Evolutionary conservation across 1,284 basidiomycete species (phyloP).

Genomic region (Trametes sp.): DNA sequence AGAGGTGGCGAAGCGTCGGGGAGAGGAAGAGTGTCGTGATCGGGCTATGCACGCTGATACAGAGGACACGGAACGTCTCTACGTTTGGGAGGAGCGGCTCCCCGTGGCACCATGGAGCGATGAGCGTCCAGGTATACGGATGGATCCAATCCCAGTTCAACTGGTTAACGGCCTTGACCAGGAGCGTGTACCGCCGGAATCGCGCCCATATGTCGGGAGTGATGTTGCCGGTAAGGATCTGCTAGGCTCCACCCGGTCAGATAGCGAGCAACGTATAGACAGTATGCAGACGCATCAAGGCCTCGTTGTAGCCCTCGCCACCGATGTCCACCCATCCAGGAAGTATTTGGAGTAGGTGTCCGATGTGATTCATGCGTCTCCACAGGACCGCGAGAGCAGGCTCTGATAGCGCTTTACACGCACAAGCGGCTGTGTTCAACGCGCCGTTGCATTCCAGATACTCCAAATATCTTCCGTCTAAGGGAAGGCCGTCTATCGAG

Average conservation of each 20-base stretch:
- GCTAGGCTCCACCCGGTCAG: background rate
- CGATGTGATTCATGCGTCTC: background rate
- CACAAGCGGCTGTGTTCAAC: background rate
- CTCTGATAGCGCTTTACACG: background rate
- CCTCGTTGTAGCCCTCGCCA: background rate
- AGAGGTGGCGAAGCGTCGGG: background rate
- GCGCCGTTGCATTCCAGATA: background rate
- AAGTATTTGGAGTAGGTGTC: background rate
- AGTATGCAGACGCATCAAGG: background rate
- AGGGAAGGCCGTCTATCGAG: background rate
- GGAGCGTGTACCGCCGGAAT: background rate
- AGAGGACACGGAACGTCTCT: background rate
- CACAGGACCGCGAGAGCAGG: constrained; percentile 5
- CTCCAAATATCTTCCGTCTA: background rate
- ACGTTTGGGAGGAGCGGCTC: constrained; percentile 4
- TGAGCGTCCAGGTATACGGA: background rate
- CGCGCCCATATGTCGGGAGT: background rate
- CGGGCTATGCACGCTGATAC: background rate
- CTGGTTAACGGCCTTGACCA: background rate
- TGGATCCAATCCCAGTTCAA: background rate
- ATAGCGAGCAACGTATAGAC: background rate
- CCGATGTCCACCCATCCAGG: background rate
- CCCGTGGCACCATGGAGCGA: background rate
- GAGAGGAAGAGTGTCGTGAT: background rate
- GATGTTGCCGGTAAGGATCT: background rate